Conservation (phyloP, 1,284 basidiomycete genomes). For the Erythrobasidium hasegawianum region DNA sequence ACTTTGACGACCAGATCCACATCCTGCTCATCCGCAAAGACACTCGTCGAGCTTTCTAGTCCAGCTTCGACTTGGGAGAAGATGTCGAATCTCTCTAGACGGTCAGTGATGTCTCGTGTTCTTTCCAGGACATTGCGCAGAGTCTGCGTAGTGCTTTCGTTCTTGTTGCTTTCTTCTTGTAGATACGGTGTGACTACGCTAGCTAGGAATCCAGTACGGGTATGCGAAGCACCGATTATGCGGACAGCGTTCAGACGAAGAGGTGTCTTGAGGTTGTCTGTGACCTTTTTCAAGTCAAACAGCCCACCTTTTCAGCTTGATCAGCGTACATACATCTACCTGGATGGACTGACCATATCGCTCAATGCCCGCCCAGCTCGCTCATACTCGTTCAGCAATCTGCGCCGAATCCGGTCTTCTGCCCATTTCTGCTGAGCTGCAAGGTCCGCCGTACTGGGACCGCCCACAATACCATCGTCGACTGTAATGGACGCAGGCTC, state of each 20-base stretch:
- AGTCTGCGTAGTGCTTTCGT: slow-evolving; percentile 49
- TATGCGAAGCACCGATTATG: slow-evolving; percentile 69
- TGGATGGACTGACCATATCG: slow-evolving; percentile 59
- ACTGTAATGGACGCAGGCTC: slow-evolving; percentile 19
- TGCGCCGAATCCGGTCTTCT: slow-evolving; percentile 62
- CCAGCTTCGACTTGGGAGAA: slow-evolving; percentile 68
- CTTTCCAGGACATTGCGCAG: slow-evolving; percentile 66
- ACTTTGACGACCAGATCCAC: slow-evolving; percentile 81
- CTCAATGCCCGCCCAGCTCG: slow-evolving; percentile 63
- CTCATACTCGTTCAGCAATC: slow-evolving; percentile 71
- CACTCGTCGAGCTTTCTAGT: slow-evolving; percentile 63
- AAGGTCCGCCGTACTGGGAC: slow-evolving; percentile 35
- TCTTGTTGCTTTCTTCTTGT: slow-evolving; percentile 36
- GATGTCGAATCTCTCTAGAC: slow-evolving; percentile 67
- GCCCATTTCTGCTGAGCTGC: slow-evolving; percentile 65
- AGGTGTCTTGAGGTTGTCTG: slow-evolving; percentile 59
- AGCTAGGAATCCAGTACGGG: slow-evolving; percentile 73
- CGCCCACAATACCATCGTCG: slow-evolving; percentile 16
- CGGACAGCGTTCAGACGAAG: slow-evolving; percentile 69
- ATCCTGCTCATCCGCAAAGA: slow-evolving; percentile 61
- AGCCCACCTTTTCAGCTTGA: background rate
- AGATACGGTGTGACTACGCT: slow-evolving; percentile 70
- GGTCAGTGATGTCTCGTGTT: slow-evolving; percentile 62
- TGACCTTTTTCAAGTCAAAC: slow-evolving; percentile 55
- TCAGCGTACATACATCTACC: slow-evolving; percentile 3